Percentiles rank a stretch among this genome's conserved stretches.
These are phyloP conservation scores for Elsinoe australis DNA, from an alignment of 2,329 filamentous ascomycete species.

Conservation along the genomic window DNA sequence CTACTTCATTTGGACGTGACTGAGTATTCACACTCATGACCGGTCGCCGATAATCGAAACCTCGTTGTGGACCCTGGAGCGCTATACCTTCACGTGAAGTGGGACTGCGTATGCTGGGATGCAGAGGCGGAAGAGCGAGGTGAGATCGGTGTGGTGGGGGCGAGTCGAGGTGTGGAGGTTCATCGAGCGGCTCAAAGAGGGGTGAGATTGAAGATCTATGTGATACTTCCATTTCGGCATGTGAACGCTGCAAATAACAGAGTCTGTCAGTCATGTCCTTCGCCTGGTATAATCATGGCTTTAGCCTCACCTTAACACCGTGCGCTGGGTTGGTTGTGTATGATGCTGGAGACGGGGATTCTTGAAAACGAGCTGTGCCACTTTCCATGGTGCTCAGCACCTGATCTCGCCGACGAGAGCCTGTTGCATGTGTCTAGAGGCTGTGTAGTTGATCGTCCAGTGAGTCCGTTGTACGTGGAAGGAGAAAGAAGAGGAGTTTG, in stretches of 20 bases:
- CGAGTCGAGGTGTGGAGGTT: slow-evolving; percentile 28
- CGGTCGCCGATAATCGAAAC: slow-evolving; percentile 48
- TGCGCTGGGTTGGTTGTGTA: neutral
- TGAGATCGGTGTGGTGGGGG: slow-evolving; percentile 26
- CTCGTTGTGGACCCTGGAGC: slow-evolving; percentile 41
- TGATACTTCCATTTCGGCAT: slow-evolving; percentile 21
- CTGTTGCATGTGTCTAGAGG: neutral
- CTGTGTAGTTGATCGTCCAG: neutral
- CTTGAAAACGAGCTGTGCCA: slow-evolving; percentile 3
- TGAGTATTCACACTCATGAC: slow-evolving; percentile 29
- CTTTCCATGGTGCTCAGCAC: slow-evolving; percentile 16
- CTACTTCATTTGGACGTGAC: slow-evolving; percentile 22
- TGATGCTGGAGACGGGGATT: neutral
- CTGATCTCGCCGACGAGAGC: neutral
- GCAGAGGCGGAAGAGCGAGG: slow-evolving; percentile 25
- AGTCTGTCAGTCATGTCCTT: neutral
- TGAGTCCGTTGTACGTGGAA: neutral
- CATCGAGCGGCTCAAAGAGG: slow-evolving; percentile 27
- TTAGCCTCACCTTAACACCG: slow-evolving; percentile 19
- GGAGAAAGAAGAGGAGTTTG: neutral
- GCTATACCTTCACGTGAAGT: neutral
- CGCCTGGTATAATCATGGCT: neutral
- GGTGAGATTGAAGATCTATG: slow-evolving; percentile 21
- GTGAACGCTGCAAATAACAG: slow-evolving; percentile 13
- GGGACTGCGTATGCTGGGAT: slow-evolving; percentile 8